Percentiles rank a stretch among this genome's conserved stretches.
Conservation (phyloP, 768 basidiomycete genomes). For the Suillus subluteus region DNA sequence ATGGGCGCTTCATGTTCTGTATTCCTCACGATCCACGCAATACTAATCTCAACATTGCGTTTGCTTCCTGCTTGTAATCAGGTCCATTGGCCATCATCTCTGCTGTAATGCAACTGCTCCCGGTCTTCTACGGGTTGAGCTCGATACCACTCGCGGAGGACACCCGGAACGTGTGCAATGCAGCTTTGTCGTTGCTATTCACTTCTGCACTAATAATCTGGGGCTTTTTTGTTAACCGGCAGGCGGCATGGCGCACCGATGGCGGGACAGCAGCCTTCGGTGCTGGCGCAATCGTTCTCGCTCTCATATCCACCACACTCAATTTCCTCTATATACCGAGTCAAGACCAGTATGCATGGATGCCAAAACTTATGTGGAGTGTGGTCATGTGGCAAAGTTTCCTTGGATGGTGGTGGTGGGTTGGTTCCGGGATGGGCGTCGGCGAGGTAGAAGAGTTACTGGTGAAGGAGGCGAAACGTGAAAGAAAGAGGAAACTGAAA, state of each 20-base stretch:
- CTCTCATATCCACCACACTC: conserved; percentile 79
- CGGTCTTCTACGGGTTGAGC: conserved; percentile 45
- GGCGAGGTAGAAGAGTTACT: conserved; percentile 71
- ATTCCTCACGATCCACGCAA: background rate
- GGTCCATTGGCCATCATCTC: conserved; percentile 87
- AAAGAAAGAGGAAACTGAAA: conserved; percentile 48
- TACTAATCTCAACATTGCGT: background rate
- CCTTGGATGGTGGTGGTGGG: conserved; percentile 99
- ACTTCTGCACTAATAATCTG: conserved; percentile 88
- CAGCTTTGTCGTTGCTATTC: conserved; percentile 94
- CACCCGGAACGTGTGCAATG: conserved; percentile 93
- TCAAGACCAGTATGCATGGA: conserved; percentile 89
- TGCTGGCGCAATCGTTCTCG: conserved; percentile 79
- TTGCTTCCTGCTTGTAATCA: conserved; percentile 24
- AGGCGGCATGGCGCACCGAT: conserved; percentile 93
- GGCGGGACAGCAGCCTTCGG: conserved; percentile 97
- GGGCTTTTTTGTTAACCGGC: conserved; percentile 89
- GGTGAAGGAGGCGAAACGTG: conserved; percentile 54
- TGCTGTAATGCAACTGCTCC: conserved; percentile 82
- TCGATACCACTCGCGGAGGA: conserved; percentile 66
- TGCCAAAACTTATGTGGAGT: conserved; percentile 87
- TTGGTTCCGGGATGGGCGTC: conserved; percentile 86
- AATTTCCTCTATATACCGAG: conserved; percentile 86
- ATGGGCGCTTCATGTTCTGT: background rate
- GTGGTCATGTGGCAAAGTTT: conserved; percentile 97